Conservation (phyloP, 805 yeast genomes). For the Myxozyma lipomycoides region DNA sequence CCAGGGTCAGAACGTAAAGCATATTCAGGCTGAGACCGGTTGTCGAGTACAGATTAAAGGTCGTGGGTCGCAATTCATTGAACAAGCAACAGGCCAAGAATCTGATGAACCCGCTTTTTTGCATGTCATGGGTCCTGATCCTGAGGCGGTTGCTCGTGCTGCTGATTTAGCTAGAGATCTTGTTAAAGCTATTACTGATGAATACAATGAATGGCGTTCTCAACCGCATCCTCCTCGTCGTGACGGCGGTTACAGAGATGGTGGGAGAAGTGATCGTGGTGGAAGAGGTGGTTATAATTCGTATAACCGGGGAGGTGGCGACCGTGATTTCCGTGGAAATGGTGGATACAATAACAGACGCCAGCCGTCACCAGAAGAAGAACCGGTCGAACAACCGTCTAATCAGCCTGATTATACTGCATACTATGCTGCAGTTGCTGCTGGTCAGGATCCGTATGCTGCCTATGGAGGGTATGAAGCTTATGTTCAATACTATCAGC, state of each 20-base stretch:
- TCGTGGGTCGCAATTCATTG: constrained; percentile 37
- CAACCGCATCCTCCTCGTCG: constrained; percentile 15
- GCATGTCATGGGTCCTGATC: constrained; percentile 33
- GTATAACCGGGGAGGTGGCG: constrained; percentile 6
- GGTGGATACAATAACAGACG: neutral
- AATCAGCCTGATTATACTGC: constrained; percentile 27
- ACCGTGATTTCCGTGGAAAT: neutral
- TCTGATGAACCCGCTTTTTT: constrained; percentile 36
- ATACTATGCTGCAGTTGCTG: constrained; percentile 27
- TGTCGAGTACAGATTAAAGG: constrained; percentile 38
- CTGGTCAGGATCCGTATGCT: constrained; percentile 31
- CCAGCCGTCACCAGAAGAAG: constrained; percentile 8
- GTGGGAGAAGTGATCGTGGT: constrained; percentile 11
- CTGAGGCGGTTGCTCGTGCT: constrained; percentile 31
- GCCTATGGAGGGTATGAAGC: constrained; percentile 32
- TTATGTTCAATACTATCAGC: constrained; percentile 29
- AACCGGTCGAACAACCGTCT: constrained; percentile 6
- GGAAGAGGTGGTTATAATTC: neutral
- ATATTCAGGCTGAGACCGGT: constrained; percentile 36
- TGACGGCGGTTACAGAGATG: neutral
- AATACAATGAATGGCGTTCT: constrained; percentile 21
- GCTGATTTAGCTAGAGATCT: constrained; percentile 32
- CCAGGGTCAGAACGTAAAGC: constrained; percentile 39
- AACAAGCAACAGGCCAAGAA: constrained; percentile 34
- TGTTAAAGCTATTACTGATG: constrained; percentile 31